Base-by-base conservation (phyloP, 2,329 filamentous ascomycete species). In the Aspergillus sp. region DNA sequence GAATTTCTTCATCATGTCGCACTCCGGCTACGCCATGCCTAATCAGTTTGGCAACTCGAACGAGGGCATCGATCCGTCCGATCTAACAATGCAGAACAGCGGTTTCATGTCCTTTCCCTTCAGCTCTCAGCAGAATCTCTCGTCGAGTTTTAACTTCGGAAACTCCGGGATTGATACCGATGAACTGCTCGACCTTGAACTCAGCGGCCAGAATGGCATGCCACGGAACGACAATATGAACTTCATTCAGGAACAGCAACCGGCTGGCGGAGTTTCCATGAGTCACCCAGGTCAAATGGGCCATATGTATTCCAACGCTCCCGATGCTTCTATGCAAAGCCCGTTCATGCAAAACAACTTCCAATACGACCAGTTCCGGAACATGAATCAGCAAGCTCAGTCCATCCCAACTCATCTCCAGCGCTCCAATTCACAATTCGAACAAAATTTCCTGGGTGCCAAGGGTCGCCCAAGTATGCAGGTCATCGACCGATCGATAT, bases 251-350 rank as follows among this genome's bases (percentile, higher is more conserved):
- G 71, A 85, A 49, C 83, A 85, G 49, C 76, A 72, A 44, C 77
- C 74, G 50, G 63, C 73, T 49, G 70, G 74, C 37, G 69, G 68
- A 20, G 70, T 77, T 30, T 67, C 85, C 33, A 79, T 82, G 50
- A 79, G 85, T 59, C 83, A 87, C 54, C 81, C 83, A 51, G 74
- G 79, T 43, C 83, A 86, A 49, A 83, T 89, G 62, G 85, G 67
- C 12, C 67, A 86, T 61, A 82, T 88, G 52, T 97, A 86, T 69
- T 95, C 91, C 17, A 88, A 88, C 65, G 95, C 90, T 2, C 90
- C 91, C 3, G 91, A 97, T 45, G 86, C 89, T 46, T 90, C 91
- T 5, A 91, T 95, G 51, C 88, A 94, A 62, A 96, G 90, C 60
- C 91, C 91, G 0, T 96, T 90, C 61, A 80, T 87, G 38, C 81